Base-by-base conservation (phyloP, 352 stramenopile species). In the Phytophthora palmivora region DNA sequence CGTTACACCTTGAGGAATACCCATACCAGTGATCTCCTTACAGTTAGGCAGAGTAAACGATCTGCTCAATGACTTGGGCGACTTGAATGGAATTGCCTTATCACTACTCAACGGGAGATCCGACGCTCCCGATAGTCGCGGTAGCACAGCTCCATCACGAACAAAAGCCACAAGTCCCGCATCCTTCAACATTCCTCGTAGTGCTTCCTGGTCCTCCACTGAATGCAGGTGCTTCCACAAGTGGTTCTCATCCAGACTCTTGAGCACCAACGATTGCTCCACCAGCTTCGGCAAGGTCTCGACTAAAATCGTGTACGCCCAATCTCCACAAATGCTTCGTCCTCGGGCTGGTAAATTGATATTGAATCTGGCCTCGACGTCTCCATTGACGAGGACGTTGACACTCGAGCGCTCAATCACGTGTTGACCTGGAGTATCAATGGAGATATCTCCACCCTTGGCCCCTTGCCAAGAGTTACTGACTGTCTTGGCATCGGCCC, bases 381-480 rank as follows among this genome's bases (percentile, higher is more conserved):
- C 78, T 32, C 95, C 96, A 41, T 78, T 77, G 9, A 81, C 67
- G 18, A 80, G 55, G 19, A 98, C 74, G 41, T 86, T 83, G 16
- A 98, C 79, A 19, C 89, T 95, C 34, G 89, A 96, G 37, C 97
- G 92, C 70, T 98, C 91, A 26, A 98, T 87, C 19, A 99, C 91
- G 58, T 98, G 88, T 75, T 99, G 96, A 7, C 82, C 89, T 0
- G 95, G 95, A 14, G 80, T 70, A 42, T 98, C 84, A 63, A 99
- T 98, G 55, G 84, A 90, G 43, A 99, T 92, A 62, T 99, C 96
- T 30, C 97, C 97, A 4, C 97, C 96, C 61, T 99, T 94, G 36
- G 79, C 82, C 21, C 91, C 89, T 22, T 93, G 82, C 77, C 89
- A 97, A 58, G 89, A 91, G 42, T 67, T 80, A 63, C 83, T 87